A percentile compares a stretch with the other conserved stretches of the same genome.
These are phyloP conservation scores for Pestalotiopsis sp. DNA, from an alignment of 2,329 filamentous ascomycete genomes.

Conservation along the genomic window DNA sequence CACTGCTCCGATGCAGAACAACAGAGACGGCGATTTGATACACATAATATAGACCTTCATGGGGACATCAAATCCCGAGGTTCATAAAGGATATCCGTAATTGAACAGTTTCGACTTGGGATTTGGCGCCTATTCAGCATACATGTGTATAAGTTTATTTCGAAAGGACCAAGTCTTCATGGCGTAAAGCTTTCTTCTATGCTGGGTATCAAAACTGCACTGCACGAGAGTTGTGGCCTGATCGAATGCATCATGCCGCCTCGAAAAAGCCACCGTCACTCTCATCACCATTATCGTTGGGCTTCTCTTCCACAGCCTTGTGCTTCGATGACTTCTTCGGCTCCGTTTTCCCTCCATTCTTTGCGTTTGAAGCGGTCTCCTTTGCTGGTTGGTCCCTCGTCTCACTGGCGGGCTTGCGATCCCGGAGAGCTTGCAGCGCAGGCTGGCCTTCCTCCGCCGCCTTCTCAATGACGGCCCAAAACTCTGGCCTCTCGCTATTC, in stretches of 20 bases:
- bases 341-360: conserved; percentile 20
- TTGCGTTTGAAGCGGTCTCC: conserved; percentile 16
- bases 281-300: conserved; percentile 43
- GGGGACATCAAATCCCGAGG: too few species aligned
- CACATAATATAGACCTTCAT: too few species aligned
- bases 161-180: background rate
- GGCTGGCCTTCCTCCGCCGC: conserved; percentile 47
- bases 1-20: too few species aligned
- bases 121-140: too few species aligned
- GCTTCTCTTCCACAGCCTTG: conserved; percentile 34
- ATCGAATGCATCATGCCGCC: conserved; percentile 19
- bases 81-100: too few species aligned
- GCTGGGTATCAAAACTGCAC: conserved; percentile 15
- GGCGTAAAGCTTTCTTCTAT: background rate
- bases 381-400: conserved; percentile 15
- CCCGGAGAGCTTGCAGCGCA: conserved; percentile 28
- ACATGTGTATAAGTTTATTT: background rate
- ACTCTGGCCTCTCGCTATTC: conserved; percentile 52
- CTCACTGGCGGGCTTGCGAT: conserved; percentile 25
- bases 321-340: conserved; percentile 32
- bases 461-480: conserved; percentile 71
- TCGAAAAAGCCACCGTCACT: conserved; percentile 65
- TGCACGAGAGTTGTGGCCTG: background rate
- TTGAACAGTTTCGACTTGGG: too few species aligned
- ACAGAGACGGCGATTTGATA: too few species aligned